phyloP scores from a whole-genome alignment of 371 early-diverging fungal genomes.

The Lichtheimia ramosa region DNA sequence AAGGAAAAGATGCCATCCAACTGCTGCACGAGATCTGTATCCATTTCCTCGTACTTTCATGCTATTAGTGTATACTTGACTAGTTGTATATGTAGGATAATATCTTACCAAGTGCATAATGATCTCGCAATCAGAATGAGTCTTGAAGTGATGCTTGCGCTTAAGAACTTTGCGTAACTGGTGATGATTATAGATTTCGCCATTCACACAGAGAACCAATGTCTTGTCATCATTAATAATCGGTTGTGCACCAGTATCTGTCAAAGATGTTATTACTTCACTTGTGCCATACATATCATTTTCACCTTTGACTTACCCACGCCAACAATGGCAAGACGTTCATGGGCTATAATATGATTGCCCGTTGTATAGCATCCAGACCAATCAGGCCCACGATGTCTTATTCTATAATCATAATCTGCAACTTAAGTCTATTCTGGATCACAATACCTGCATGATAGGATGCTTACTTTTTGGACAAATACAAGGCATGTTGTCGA shows the following conservation, averaged over 20 bases:
- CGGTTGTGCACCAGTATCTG: slow-evolving; percentile 94
- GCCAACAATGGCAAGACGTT: slow-evolving; percentile 97
- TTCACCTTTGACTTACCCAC: slow-evolving; percentile 64
- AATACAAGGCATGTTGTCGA: slow-evolving; percentile 79
- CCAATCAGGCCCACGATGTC: slow-evolving; percentile 98
- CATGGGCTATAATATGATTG: slow-evolving; percentile 91
- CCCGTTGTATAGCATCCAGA: slow-evolving; percentile 79
- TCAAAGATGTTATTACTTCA: too few relatives aligned
- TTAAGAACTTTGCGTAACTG: slow-evolving; percentile 80
- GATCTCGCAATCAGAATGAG: slow-evolving; percentile 96
- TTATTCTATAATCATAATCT: slow-evolving; percentile 41
- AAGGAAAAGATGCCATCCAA: slow-evolving; percentile 97
- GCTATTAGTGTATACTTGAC: neutral
- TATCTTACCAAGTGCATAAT: slow-evolving; percentile 85
- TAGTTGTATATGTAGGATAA: neutral
- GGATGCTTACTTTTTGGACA: slow-evolving; percentile 80
- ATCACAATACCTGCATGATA: too few relatives aligned
- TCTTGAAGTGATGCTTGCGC: slow-evolving; percentile 74
- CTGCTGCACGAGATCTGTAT: slow-evolving; percentile 71
- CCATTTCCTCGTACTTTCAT: slow-evolving; percentile 85
- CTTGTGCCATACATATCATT: too few relatives aligned
- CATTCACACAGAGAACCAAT: slow-evolving; percentile 88
- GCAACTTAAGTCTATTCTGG: too few relatives aligned
- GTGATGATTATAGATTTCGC: slow-evolving; percentile 98
- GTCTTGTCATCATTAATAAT: slow-evolving; percentile 85